Evolutionary conservation across 2,329 filamentous ascomycete genomes (phyloP).

Genomic region (Tolypocladium album): DNA sequence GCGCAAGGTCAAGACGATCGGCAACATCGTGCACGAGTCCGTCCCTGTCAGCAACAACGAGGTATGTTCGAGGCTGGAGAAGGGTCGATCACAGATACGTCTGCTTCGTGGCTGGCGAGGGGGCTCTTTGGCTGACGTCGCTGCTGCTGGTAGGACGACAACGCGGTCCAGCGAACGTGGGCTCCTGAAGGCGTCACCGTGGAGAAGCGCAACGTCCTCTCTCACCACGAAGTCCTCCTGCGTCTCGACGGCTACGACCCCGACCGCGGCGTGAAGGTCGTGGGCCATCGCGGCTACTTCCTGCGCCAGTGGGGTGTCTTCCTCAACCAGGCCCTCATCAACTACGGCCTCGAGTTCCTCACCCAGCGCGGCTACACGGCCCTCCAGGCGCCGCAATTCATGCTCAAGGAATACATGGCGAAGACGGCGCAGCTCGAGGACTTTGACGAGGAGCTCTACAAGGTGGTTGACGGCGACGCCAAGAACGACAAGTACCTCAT

Average conservation of each 20-base stretch:
- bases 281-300: slow-evolving; percentile 91
- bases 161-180: slow-evolving; percentile 68
- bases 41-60: slow-evolving; percentile 79
- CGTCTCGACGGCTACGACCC: slow-evolving; percentile 87
- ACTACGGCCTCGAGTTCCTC: slow-evolving; percentile 89
- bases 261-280: slow-evolving; percentile 85
- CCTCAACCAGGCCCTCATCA: slow-evolving; percentile 85
- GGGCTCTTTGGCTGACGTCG: not conserved
- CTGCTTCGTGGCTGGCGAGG: not conserved
- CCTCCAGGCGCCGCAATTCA: slow-evolving; percentile 84
- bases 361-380: slow-evolving; percentile 70
- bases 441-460: slow-evolving; percentile 97
- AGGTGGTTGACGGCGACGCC: slow-evolving; percentile 80
- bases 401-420: slow-evolving; percentile 91
- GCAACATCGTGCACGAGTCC: slow-evolving; percentile 63
- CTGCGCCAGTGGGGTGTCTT: slow-evolving; percentile 82
- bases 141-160: slow-evolving; percentile 52
- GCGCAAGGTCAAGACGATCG: slow-evolving; percentile 72
- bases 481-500: slow-evolving; percentile 73
- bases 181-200: slow-evolving; percentile 62
- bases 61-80: slow-evolving; percentile 24
- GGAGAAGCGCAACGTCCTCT: slow-evolving; percentile 69
- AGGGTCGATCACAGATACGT: not conserved
- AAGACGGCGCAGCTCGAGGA: slow-evolving; percentile 96
- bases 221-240: slow-evolving; percentile 88